A percentile compares a stretch with the other conserved stretches of the same genome.
These are phyloP conservation scores for Malus hybrid DNA, from an alignment of 331 rosid genomes.

Conservation along the genomic window DNA sequence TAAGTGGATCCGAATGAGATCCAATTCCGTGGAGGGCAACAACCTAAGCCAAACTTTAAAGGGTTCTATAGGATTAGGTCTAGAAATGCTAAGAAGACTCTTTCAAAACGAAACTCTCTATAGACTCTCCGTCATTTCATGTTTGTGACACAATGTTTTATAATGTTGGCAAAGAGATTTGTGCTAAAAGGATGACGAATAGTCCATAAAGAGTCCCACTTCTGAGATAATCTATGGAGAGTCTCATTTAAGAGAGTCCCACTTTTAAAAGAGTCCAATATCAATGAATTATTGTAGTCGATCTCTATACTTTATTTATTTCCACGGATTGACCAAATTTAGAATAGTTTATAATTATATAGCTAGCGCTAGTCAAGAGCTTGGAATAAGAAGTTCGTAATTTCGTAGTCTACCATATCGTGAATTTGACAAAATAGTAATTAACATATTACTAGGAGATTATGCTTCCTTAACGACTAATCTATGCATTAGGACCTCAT, in stretches of 20 bases:
- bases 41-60: background rate
- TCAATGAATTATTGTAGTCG: background rate
- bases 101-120: too few species aligned
- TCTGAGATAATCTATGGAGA: too few species aligned
- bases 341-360: background rate
- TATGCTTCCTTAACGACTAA: background rate
- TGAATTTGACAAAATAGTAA: background rate
- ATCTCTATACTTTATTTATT: background rate
- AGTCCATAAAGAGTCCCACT: too few species aligned
- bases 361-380: background rate
- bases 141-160: too few species aligned
- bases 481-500: background rate
- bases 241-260: rapidly evolving
- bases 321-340: background rate
- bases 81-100: too few species aligned
- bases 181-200: too few species aligned
- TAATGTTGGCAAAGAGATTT: too few species aligned
- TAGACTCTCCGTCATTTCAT: too few species aligned
- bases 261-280: background rate
- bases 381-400: background rate
- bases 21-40: background rate
- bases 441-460: background rate
- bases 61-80: background rate
- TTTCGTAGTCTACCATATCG: background rate
- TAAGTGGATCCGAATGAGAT: too few species aligned